Percentiles rank a stretch among this genome's conserved stretches.
Evolutionary conservation across 805 yeast genomes (phyloP).

Genomic region (Kuraishia ogatae): DNA sequence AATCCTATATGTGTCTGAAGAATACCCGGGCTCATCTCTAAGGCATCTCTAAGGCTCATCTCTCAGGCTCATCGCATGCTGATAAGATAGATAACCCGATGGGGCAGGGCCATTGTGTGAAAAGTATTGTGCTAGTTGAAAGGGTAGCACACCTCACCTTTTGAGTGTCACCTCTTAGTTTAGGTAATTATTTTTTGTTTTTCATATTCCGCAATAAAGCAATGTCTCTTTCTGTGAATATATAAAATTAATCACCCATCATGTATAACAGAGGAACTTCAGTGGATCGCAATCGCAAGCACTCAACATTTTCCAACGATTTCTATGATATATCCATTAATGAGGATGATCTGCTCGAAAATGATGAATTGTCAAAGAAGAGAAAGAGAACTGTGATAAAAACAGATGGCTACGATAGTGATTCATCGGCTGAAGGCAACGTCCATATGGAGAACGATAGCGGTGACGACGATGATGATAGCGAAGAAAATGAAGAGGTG

Average conservation of each 20-base stretch:
- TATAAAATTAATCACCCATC: not conserved
- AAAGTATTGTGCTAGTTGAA: too few species aligned
- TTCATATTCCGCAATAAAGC: too few species aligned
- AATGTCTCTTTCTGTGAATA: too few species aligned
- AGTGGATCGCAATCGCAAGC: not conserved
- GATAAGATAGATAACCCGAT: not conserved
- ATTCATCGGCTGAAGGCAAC: slow-evolving; percentile 10
- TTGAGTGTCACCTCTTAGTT: too few species aligned
- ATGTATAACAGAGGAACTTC: not conserved
- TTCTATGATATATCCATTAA: too few species aligned
- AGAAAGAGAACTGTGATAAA: slow-evolving; percentile 4
- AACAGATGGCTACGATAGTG: slow-evolving; percentile 13
- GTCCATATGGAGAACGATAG: slow-evolving; percentile 6
- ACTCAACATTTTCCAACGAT: not conserved
- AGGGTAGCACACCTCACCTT: too few species aligned
- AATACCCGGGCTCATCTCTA: not conserved
- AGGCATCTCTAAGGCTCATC: not conserved
- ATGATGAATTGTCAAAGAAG: not conserved
- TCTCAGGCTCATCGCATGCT: not conserved
- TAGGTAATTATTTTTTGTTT: not conserved
- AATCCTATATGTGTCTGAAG: not conserved
- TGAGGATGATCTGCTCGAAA: not conserved
- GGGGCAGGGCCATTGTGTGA: not conserved
- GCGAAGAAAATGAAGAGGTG: slow-evolving; percentile 7
- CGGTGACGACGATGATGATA: slow-evolving; percentile 9